Conservation (phyloP, 345 rosid species). For the Hirschfeldia incana region DNA sequence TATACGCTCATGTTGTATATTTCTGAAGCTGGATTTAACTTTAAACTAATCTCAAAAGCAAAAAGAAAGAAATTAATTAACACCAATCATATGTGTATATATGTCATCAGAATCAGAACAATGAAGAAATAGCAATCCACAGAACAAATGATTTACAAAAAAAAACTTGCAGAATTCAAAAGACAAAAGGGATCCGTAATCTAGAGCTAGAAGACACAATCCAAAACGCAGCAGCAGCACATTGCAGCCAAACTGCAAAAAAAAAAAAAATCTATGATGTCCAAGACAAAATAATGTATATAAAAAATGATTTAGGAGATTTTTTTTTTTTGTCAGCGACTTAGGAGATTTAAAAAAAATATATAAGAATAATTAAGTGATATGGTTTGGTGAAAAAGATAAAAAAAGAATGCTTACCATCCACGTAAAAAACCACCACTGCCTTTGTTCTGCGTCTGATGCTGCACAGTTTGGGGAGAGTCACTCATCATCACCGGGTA, state of each 20-base stretch:
- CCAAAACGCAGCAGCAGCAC: slow-evolving; percentile 32
- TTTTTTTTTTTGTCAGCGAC: too few relatives aligned
- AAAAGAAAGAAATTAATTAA: background rate
- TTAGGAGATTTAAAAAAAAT: too few relatives aligned
- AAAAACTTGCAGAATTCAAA: background rate
- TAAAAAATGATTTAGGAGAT: background rate
- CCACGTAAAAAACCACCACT: slow-evolving; percentile 26
- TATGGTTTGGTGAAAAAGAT: background rate
- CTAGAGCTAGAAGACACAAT: slow-evolving; percentile 33
- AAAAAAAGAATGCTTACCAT: slow-evolving; percentile 13
- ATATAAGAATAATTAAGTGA: background rate
- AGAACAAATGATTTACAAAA: background rate
- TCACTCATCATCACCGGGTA: slow-evolving; percentile 13
- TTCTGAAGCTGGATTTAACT: background rate
- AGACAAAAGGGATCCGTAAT: background rate
- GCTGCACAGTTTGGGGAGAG: slow-evolving; percentile 21
- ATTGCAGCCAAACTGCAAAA: slow-evolving; percentile 12
- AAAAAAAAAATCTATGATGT: background rate
- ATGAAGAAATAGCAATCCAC: background rate
- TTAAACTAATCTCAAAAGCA: background rate
- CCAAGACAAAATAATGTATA: too few relatives aligned
- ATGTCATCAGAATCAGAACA: background rate
- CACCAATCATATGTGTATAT: background rate
- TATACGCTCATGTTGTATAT: background rate
- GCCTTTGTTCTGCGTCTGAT: slow-evolving; percentile 30